These are phyloP conservation scores for Crepidotus sp. DNA, from an alignment of 1,284 basidiomycete genomes.

Conservation along the genomic window DNA sequence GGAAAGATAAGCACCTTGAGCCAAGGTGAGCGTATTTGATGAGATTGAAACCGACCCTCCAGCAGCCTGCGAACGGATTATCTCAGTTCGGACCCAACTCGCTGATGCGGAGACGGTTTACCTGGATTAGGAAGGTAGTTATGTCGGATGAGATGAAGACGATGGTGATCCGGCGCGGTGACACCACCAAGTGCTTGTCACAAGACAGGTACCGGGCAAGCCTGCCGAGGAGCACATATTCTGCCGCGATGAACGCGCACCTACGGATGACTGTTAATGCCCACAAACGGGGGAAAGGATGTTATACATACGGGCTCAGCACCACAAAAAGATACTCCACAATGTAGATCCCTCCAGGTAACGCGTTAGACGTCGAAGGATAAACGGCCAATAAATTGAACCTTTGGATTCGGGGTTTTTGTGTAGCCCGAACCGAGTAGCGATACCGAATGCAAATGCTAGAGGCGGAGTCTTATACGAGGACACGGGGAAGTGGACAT, in stretches of 20 bases:
- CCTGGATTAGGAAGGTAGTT: conserved; percentile 62
- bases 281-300: background rate
- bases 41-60: conserved; percentile 18
- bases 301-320: conserved; percentile 40
- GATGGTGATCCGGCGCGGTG: conserved; percentile 42
- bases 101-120: conserved; percentile 15
- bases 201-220: conserved; percentile 45
- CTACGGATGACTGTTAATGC: conserved; percentile 31
- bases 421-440: conserved; percentile 41
- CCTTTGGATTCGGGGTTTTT: conserved; percentile 34
- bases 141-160: conserved; percentile 54
- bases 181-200: conserved; percentile 45
- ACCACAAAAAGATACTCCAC: conserved; percentile 51
- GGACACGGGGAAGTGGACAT: background rate
- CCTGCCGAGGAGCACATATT: conserved; percentile 61
- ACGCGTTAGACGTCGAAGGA: background rate
- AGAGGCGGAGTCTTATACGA: background rate
- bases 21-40: conserved; percentile 14
- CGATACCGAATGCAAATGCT: conserved; percentile 47
- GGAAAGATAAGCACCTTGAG: conserved; percentile 19
- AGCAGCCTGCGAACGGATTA: conserved; percentile 15
- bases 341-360: conserved; percentile 38
- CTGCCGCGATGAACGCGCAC: conserved; percentile 70
- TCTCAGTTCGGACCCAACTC: conserved; percentile 14
- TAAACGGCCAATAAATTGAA: background rate